Evolutionary conservation across 495 filamentous ascomycete genomes (phyloP).

Genomic region (Sordaria brevicollis): DNA sequence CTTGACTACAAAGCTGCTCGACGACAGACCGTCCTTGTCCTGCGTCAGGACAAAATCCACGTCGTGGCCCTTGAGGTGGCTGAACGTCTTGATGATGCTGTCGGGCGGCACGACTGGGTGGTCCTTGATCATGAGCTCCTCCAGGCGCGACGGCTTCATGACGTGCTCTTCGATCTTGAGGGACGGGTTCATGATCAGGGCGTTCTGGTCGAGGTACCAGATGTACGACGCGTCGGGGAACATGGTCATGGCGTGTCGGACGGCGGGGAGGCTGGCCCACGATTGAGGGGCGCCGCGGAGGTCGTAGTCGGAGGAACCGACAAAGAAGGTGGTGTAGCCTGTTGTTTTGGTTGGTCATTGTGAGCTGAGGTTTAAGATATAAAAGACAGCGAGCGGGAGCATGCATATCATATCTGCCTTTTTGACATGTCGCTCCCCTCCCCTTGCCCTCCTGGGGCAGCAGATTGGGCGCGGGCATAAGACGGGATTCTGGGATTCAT

Average conservation of each 20-base stretch:
- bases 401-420: neutral
- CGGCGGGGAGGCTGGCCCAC: conserved; percentile 77
- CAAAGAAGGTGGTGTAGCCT: conserved; percentile 88
- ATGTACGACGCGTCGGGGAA: conserved; percentile 66
- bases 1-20: conserved; percentile 67
- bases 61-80: conserved; percentile 61
- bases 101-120: conserved; percentile 84
- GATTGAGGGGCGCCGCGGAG: conserved; percentile 50
- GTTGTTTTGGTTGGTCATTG: neutral
- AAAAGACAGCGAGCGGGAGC: neutral
- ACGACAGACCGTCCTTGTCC: conserved; percentile 69
- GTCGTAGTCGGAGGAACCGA: conserved; percentile 66
- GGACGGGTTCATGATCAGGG: conserved; percentile 80
- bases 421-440: neutral
- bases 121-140: conserved; percentile 75
- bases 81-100: conserved; percentile 92
- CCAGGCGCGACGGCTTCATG: conserved; percentile 53
- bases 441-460: neutral
- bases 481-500: no score
- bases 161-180: conserved; percentile 60
- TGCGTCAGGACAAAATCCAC: conserved; percentile 80
- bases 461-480: neutral
- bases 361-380: neutral
- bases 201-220: conserved; percentile 74
- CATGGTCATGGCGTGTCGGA: conserved; percentile 77